A percentile compares a stretch with the other conserved stretches of the same genome.
Conservation (phyloP, 257 asterid species). For the Solanum sparsipilum region DNA sequence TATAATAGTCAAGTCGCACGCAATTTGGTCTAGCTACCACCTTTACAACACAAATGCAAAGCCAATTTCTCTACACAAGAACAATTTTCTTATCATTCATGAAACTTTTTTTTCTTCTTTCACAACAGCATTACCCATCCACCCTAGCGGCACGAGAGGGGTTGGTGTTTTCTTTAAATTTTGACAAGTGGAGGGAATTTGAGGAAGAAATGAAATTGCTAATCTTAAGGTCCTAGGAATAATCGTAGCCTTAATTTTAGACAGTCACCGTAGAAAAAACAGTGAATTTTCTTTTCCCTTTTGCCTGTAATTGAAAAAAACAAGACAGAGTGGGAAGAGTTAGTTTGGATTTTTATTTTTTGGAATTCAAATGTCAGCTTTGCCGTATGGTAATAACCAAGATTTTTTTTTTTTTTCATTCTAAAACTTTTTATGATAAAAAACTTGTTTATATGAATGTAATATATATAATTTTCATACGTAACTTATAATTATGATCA, state of each 20-base stretch:
- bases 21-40: not conserved
- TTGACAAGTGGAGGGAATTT: conserved; percentile 1
- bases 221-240: not conserved
- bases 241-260: not conserved
- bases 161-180: not conserved
- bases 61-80: not conserved
- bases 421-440: not conserved
- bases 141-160: not conserved
- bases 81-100: not conserved
- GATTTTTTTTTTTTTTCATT: not conserved
- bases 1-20: not conserved
- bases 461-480: not conserved
- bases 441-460: not conserved
- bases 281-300: not conserved
- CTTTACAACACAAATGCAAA: not conserved
- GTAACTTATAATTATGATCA: not conserved
- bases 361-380: not conserved
- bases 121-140: not conserved
- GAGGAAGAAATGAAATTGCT: not conserved
- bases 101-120: not conserved
- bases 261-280: not conserved
- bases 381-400: not conserved
- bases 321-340: not conserved
- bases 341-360: not conserved
- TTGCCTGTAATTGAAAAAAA: not conserved